Percentiles rank a stretch among this genome's conserved stretches.
phyloP scores from a whole-genome alignment of 2,329 filamentous ascomycete genomes.

The Diaporthe australafricana region DNA sequence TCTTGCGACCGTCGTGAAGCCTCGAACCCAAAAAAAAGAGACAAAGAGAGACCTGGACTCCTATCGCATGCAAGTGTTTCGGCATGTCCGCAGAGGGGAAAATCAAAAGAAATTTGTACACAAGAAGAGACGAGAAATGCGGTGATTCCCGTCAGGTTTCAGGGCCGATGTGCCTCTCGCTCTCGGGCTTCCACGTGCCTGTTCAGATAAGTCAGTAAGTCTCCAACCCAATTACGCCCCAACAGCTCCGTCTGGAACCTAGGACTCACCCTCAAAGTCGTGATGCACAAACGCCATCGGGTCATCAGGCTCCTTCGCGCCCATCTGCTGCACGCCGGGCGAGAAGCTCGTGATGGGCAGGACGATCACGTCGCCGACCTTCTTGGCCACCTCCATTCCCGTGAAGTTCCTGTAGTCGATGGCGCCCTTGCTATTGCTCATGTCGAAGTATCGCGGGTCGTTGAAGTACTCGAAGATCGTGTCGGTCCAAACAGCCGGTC shows the following conservation, averaged over 20 bases:
- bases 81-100: conserved; percentile 13
- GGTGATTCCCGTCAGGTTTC: conserved; percentile 43
- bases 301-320: conserved; percentile 86
- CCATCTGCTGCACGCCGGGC: conserved; percentile 94
- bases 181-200: conserved; percentile 84
- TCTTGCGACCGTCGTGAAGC: conserved; percentile 5
- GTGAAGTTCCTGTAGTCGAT: conserved; percentile 93
- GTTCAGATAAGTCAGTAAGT: conserved; percentile 43
- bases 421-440: conserved; percentile 74
- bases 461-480: conserved; percentile 94
- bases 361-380: conserved; percentile 92
- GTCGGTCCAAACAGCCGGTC: conserved; percentile 95
- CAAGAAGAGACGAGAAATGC: neutral
- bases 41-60: conserved; percentile 25
- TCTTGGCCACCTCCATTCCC: conserved; percentile 83
- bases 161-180: conserved; percentile 74
- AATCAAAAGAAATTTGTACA: conserved; percentile 16
- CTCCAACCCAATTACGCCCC: neutral
- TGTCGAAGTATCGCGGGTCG: conserved; percentile 87
- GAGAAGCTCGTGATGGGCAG: conserved; percentile 98
- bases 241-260: neutral
- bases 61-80: conserved; percentile 30
- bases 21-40: neutral
- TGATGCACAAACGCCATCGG: conserved; percentile 98
- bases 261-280: conserved; percentile 85